Conservation (phyloP, 2,329 filamentous ascomycete species). For the Alternaria brassicicola region DNA sequence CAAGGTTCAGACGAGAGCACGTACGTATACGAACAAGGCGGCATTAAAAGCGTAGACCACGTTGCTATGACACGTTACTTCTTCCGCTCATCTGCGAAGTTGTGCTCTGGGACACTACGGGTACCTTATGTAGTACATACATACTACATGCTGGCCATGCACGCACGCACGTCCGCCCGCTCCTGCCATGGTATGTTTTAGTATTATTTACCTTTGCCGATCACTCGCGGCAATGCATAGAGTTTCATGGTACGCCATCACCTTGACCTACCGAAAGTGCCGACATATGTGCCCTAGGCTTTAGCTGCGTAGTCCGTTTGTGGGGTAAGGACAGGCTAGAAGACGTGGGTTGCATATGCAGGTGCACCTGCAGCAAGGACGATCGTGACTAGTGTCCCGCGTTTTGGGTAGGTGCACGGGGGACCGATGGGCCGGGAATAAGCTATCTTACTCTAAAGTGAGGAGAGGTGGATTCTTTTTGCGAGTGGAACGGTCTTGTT, state of each 20-base stretch:
- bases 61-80: neutral
- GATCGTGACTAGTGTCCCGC: neutral
- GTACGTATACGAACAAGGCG: neutral
- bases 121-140: neutral
- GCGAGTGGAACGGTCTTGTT: neutral
- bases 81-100: neutral
- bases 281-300: neutral
- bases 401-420: neutral
- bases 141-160: neutral
- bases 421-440: neutral
- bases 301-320: constrained; percentile 1
- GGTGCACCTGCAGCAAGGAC: neutral
- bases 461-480: neutral
- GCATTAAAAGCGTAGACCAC: neutral
- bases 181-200: neutral
- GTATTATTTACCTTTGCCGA: neutral
- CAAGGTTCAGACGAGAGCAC: neutral
- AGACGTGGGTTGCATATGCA: neutral
- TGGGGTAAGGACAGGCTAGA: neutral
- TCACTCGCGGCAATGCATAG: neutral
- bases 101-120: neutral
- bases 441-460: neutral
- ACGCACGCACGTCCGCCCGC: neutral
- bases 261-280: neutral
- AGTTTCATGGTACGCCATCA: neutral